Evolutionary conservation across 352 stramenopile genomes (phyloP), one percentile per base, ranked within the genome.

Genomic region (Phytophthora quininea): DNA sequence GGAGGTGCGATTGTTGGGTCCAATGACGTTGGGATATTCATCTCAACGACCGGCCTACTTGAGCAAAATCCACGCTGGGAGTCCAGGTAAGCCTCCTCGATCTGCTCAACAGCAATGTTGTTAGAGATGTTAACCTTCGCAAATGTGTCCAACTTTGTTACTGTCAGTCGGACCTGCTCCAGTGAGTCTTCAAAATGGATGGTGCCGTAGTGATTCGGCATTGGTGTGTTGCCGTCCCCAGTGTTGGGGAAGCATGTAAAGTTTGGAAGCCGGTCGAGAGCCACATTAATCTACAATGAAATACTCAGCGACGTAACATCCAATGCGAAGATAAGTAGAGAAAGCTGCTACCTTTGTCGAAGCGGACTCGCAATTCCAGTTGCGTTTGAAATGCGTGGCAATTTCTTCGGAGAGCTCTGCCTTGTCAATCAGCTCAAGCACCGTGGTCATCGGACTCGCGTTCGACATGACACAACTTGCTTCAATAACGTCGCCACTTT

Each of bases 21-120:
- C 6, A 98, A 43, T 0, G 87, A 91, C 3, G 92, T 97, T 3
- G 92, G 92, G 11, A 97, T 83, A 38, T 95, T 97, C 91, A 97
- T 96, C 62, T 98, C 91, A 46, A 97, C 94, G 12, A 97, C 76
- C 43, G 92, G 91, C 31, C 88, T 80, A 45, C 62, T 81, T 11
- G 92, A 93, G 11, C 79, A 71, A 37, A 83, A 77, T 50, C 87
- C 87, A 51, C 80, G 70, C 46, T 95, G 80, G 10, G 85, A 88
- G 45, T 97, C 88, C n/a, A 91, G 49, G 61, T 88, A 97, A 11
- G 91, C 91, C 48, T 90, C 77, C 62, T 97, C 84, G n/a, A 97
- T 97, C 87, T 96, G 58, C 3, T 19, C 5, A 58, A 14, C 8
- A 45, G 10, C 24, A 40, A 5, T 4, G 51, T 31, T n/a, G 24